These are phyloP conservation scores for Hymenoscyphus fructigenus DNA, from an alignment of 2,329 filamentous ascomycete species.

Conservation along the genomic window DNA sequence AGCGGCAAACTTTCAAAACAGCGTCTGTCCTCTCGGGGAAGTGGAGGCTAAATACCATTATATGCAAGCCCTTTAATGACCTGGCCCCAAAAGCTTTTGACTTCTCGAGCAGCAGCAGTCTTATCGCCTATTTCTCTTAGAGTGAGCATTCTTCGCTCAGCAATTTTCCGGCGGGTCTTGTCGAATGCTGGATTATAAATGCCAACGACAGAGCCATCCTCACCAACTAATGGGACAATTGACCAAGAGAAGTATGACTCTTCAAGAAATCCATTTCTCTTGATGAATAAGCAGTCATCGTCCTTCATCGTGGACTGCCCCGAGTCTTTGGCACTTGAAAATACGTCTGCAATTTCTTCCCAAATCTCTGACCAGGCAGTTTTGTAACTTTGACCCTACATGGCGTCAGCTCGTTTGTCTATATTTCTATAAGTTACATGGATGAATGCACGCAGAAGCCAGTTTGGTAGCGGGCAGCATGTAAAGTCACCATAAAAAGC, in stretches of 20 bases:
- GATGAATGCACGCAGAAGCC: too few species aligned
- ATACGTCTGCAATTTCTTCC: constrained; percentile 66
- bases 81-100: constrained; percentile 72
- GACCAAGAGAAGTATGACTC: constrained; percentile 84
- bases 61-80: constrained; percentile 68
- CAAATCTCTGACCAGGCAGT: constrained; percentile 73
- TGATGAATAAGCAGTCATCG: constrained; percentile 74
- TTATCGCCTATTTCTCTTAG: constrained; percentile 75
- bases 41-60: constrained; percentile 48
- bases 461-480: background rate
- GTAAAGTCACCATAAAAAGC: background rate
- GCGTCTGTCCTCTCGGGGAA: background rate
- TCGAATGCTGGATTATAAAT: constrained; percentile 81
- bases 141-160: constrained; percentile 76
- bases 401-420: background rate
- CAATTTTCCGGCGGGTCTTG: constrained; percentile 75
- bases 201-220: constrained; percentile 71
- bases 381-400: constrained; percentile 60
- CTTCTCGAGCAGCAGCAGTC: constrained; percentile 69
- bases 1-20: constrained; percentile 1
- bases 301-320: constrained; percentile 84
- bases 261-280: constrained; percentile 68
- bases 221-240: constrained; percentile 73
- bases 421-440: too few species aligned
- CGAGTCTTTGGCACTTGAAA: constrained; percentile 63